Evolutionary conservation across 331 rosid species (phyloP).

Genomic region (Erythrophleum ivorense): DNA sequence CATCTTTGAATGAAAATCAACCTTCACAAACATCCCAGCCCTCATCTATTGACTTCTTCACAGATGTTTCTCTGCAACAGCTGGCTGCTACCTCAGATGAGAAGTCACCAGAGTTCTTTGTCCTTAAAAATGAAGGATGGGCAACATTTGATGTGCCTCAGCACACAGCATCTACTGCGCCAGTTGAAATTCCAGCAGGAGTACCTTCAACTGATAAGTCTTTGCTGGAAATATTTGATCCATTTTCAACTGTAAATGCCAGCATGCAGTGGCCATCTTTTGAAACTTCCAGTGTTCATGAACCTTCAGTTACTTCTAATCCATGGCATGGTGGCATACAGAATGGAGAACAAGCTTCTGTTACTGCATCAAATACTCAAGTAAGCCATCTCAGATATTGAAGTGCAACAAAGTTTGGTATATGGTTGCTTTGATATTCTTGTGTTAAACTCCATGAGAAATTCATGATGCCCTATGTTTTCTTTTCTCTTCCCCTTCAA

Average conservation of each 20-base stretch:
- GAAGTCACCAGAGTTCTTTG: conserved; percentile 48
- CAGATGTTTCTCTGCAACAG: conserved; percentile 50
- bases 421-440: conserved; percentile 17
- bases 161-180: conserved; percentile 39
- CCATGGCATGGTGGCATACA: conserved; percentile 52
- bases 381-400: conserved; percentile 44
- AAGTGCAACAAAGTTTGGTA: conserved; percentile 13
- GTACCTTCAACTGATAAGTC: conserved; percentile 42
- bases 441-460: neutral
- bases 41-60: conserved; percentile 56
- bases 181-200: conserved; percentile 43
- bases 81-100: conserved; percentile 48
- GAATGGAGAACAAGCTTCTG: conserved; percentile 51
- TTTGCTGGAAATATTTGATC: conserved; percentile 55
- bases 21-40: conserved; percentile 45
- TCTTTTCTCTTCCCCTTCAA: neutral
- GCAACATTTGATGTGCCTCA: conserved; percentile 78
- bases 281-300: conserved; percentile 41
- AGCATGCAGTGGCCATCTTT: conserved; percentile 56
- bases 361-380: conserved; percentile 42
- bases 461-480: conserved; percentile 3
- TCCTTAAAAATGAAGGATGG: conserved; percentile 76
- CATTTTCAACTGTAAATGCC: conserved; percentile 47
- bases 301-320: conserved; percentile 45
- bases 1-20: conserved; percentile 42